Evolutionary conservation across 805 yeast genomes (phyloP), one percentile per base, ranked within the genome.

Genomic region (Teunomyces pallodes): DNA sequence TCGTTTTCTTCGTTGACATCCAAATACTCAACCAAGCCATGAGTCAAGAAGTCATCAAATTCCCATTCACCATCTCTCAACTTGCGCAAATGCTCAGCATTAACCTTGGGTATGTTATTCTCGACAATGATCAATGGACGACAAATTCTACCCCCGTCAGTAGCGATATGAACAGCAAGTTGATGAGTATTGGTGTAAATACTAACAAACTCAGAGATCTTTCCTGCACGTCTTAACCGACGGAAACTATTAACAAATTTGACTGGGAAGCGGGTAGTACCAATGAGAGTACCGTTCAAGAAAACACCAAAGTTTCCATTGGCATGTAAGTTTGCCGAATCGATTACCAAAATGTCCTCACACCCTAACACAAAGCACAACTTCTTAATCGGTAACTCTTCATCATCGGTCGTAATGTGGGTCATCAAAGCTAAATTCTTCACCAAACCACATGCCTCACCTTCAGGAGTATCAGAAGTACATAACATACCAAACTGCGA

Each of bases 401-500:
- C 99, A 59, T 90, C 97, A 69, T 94, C 99, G 1, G 99, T 92
- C 4, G 99, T 94, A 61, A 94, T 94, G 69, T 94, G 99, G 9
- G 99, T 94, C 99, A 94, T 94, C 42, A 94, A 77, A 1, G 99
- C 99, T 66, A 94, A 75, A 64, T 94, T 94, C 71, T 94, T 94
- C 32, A 94, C 99, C 67, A 94, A 79, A 62, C 99, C 99, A 82
- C 99, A 94, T 0, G 99, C 99, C 70, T 94, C 99, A 78, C 99
- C 99, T 79, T 94, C 99, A 1, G 99, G 99, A 0, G 99, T 94
- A 79, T 94, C 99, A 0, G 98, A 88, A 5, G 98, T 90, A 76
- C 99, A 94, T 51, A 94, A 77, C 98, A 94, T 94, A 65, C 99
- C 99, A 67, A 94, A 94, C 72, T 94, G 99, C 1, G 99, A 94